Percentiles rank a stretch among this genome's conserved stretches.
Evolutionary conservation across 148 eudicot species (phyloP).

Genomic region (Pharnaceum exiguum): DNA sequence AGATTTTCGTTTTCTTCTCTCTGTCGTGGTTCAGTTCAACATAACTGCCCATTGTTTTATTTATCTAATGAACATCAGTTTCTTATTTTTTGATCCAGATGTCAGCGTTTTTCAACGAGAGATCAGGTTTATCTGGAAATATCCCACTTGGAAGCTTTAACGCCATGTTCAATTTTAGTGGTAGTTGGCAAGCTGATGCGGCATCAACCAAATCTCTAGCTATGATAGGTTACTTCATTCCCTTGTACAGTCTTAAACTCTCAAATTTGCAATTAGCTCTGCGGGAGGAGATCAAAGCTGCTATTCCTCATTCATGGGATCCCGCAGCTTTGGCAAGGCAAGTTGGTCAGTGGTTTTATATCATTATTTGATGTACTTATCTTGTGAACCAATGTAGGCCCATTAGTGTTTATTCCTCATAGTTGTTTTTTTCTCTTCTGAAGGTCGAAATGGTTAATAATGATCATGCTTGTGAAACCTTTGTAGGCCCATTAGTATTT

Average conservation of each 20-base stretch:
- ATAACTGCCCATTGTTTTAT: too few relatives aligned
- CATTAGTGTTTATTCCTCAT: neutral
- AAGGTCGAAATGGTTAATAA: too few relatives aligned
- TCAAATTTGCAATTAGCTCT: constrained; percentile 50
- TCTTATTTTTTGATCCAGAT: constrained; percentile 44
- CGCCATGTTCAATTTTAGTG: constrained; percentile 97
- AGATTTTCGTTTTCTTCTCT: too few relatives aligned
- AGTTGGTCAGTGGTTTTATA: constrained; percentile 9
- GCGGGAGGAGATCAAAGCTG: constrained; percentile 72
- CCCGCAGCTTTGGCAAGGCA: constrained; percentile 97
- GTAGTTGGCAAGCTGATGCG: constrained; percentile 82
- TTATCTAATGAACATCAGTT: neutral
- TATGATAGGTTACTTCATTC: constrained; percentile 70
- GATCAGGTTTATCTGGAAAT: constrained; percentile 54
- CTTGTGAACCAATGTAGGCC: neutral
- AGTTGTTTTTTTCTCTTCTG: neutral
- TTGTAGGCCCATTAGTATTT: too few relatives aligned
- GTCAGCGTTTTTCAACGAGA: constrained; percentile 73
- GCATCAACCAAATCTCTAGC: constrained; percentile 90
- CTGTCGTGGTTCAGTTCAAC: too few relatives aligned
- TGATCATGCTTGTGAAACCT: too few relatives aligned
- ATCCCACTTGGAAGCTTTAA: constrained; percentile 95
- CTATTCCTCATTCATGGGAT: constrained; percentile 92
- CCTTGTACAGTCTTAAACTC: constrained; percentile 52
- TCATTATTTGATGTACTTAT: neutral